Base-by-base conservation (phyloP, 1,284 basidiomycete species). In the Wolfiporia cocos region DNA sequence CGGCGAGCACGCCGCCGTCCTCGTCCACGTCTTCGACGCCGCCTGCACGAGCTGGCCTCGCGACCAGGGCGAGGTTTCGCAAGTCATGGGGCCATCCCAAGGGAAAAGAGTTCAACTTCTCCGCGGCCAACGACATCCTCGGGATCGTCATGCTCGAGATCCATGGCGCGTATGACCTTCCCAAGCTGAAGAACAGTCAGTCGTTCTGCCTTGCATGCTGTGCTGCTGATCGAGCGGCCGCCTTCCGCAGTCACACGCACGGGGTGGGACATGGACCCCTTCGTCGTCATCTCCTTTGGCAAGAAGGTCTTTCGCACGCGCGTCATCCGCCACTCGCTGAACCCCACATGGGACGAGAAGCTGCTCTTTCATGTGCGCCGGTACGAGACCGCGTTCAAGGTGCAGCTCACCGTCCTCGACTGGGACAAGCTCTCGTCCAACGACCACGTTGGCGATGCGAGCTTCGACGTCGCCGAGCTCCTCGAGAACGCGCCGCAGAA, bases 231-330 rank as follows among this genome's bases (percentile, higher is more conserved):
- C 29, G 48, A 23, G 14, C 2, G 11, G 12, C 28, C 7, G 32
- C 32, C 7, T 29, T 4, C 11, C 12, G 2, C 47, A 88, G 86
- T 90, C 76, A 90, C 83, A 2, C 76, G 86, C 2, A 87, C 78
- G 0, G 87, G 87, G 0, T 93, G 84, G 78, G 94, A 98, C 59
- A 98, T 98, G 93, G 93, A 99, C 56, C 93, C 93, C 0, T 98
- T 97, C 56, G 88, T 92, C 12, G 92, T 99, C 50, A 79, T 94
- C 50, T 93, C 91, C 2, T 98, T 99, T 52, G 90, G 93, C 28
- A 94, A 95, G 66, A 97, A 97, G 64, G 90, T 98, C 9, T 98
- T 97, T 68, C 77, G 94, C 3, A 97, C 93, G 0, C 83, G 92
- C 34, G 84, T 93, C 21, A 86, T 93, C 47, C 78, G 91, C 9